Percentiles rank a stretch among this genome's conserved stretches.
These are phyloP conservation scores for Corchorus olitorius DNA, from an alignment of 345 rosid genomes.

Conservation along the genomic window DNA sequence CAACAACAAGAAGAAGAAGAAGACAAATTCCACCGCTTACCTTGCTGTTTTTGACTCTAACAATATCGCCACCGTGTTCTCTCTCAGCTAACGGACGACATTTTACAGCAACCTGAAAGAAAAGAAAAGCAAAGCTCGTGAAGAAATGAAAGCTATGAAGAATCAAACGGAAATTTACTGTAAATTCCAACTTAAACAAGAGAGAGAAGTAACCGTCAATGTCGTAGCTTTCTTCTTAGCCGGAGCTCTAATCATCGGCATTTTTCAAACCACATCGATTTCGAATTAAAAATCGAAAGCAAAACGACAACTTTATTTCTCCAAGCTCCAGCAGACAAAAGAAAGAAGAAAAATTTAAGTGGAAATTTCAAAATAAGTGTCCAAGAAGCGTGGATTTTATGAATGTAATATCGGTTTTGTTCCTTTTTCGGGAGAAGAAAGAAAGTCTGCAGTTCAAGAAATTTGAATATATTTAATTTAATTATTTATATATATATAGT, in stretches of 20 bases:
- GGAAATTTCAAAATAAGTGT: constrained; percentile 1
- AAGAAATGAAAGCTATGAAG: neutral
- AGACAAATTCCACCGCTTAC: constrained; percentile 29
- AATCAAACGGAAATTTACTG: neutral
- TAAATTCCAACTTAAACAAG: neutral
- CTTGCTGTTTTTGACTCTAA: constrained; percentile 65
- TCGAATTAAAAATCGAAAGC: neutral
- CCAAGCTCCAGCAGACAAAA: neutral
- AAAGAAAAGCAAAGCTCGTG: neutral
- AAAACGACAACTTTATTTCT: neutral
- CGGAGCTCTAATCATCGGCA: constrained; percentile 76
- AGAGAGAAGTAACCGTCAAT: constrained; percentile 48
- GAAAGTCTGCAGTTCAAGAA: neutral
- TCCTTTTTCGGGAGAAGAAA: neutral
- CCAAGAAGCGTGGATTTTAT: neutral
- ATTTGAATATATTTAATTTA: neutral
- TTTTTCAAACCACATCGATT: constrained; percentile 31
- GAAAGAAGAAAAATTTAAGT: neutral
- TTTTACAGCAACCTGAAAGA: constrained; percentile 81
- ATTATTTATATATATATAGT: neutral
- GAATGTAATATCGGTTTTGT: neutral
- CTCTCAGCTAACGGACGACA: constrained; percentile 66
- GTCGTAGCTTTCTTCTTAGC: constrained; percentile 63
- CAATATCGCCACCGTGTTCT: constrained; percentile 76
- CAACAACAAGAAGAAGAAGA: neutral